Conservation (phyloP, 2,329 filamentous ascomycete genomes). For the Neofusicoccum cordaticola region DNA sequence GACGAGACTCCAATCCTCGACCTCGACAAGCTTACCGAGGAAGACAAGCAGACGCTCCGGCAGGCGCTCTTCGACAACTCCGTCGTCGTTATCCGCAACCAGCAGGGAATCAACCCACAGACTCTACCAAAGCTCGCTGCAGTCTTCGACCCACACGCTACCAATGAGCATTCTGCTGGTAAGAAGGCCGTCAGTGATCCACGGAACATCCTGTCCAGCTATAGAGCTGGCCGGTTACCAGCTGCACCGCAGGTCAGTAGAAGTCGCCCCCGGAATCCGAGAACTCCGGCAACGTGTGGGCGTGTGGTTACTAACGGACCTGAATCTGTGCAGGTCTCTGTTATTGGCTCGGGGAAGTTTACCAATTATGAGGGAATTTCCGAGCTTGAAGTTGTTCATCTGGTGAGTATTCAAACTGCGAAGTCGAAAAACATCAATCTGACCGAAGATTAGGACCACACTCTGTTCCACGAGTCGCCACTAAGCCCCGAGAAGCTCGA, state of each 20-base stretch:
- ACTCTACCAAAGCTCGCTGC: constrained; percentile 20
- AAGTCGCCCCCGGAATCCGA: too few species aligned
- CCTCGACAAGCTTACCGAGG: constrained; percentile 11
- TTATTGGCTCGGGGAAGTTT: constrained; percentile 22
- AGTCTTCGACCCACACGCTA: constrained; percentile 21
- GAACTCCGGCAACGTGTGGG: too few species aligned
- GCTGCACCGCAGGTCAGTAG: constrained; percentile 9
- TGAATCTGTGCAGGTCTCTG: constrained; percentile 18
- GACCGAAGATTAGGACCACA: constrained; percentile 16
- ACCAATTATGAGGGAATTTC: constrained; percentile 21
- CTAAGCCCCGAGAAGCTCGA: constrained; percentile 20
- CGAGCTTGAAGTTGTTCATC: constrained; percentile 1
- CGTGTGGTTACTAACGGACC: too few species aligned
- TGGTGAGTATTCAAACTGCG: too few species aligned
- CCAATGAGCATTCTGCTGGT: constrained; percentile 23
- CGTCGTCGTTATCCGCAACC: constrained; percentile 21
- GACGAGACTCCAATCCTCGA: constrained; percentile 13
- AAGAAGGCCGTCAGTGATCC: constrained; percentile 21
- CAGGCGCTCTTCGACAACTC: constrained; percentile 22
- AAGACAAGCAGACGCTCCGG: constrained; percentile 20
- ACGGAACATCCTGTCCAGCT: constrained; percentile 17
- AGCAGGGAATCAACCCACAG: constrained; percentile 20
- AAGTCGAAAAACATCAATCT: constrained; percentile 16
- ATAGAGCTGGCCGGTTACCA: constrained; percentile 18
- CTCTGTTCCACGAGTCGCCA: constrained; percentile 32